Base-by-base conservation (phyloP, 768 basidiomycete genomes). In the Mycena alexandri region DNA sequence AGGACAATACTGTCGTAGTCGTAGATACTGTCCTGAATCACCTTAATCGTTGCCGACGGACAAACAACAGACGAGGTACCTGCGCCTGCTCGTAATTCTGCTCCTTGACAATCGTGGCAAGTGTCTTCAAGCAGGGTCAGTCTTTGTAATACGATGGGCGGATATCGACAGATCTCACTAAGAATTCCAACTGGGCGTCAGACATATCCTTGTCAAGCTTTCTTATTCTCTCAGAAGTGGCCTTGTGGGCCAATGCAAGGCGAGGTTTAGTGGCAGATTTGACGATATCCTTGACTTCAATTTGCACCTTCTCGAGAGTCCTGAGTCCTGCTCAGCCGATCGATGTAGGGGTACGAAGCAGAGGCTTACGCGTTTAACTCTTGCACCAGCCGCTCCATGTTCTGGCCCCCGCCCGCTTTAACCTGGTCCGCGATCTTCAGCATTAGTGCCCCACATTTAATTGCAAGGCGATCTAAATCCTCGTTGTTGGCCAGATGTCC, bases 401-500 rank as follows among this genome's bases (percentile, higher is more conserved):
- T 43, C 52, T 38, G 7, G 24, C 38, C 52, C 13, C 50, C 22
- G 11, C 43, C 46, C 0, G 7, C 14, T 13, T 47, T 6, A 17
- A 67, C 3, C 16, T 22, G 44, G 10, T 58, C 36, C 19, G 36
- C 17, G 5, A 68, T 68, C 36, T 41, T 47, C 12, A 48, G 17
- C 47, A 68, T 36, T 8, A 68, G 21, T 14, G 1, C 25, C 11
- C 19, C 61, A 19, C 61, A 62, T n/a, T 16, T 13, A 19, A 57
- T 25, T 4, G 61, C 61, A 36, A 68, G 67, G 11, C 44, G 54
- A 29, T 58, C 43, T 36, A 68, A 14, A 17, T 53, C 54, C 46
- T 63, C 67, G 55, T 63, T 63, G 48, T 63, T 68, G 0, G 67
- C 34, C 21, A 29, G 47, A 24, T 42, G 51, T 21, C 61, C 61